A percentile compares a stretch with the other conserved stretches of the same genome.
phyloP scores from a whole-genome alignment of 371 early-diverging fungal genomes.

The Mucor irregularis region DNA sequence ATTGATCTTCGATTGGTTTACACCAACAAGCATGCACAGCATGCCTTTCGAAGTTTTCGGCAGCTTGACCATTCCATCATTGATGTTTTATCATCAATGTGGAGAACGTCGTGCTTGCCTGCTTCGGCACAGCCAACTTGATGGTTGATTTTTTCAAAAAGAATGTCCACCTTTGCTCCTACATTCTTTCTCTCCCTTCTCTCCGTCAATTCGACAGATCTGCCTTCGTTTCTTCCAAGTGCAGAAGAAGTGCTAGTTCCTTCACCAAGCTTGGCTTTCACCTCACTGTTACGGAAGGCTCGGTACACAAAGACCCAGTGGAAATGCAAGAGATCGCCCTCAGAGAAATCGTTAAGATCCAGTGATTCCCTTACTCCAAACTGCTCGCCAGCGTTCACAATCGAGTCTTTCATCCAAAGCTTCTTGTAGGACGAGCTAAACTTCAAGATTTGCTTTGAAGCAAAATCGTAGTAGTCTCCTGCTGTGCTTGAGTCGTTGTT shows the following conservation, averaged over 20 bases:
- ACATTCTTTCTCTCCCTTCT: constrained; percentile 14
- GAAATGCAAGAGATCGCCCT: constrained; percentile 12
- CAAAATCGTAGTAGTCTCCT: constrained; percentile 11
- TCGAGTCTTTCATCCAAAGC: constrained; percentile 1
- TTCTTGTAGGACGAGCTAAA: constrained; percentile 2
- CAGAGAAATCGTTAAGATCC: constrained; percentile 9
- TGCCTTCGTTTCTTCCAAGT: constrained; percentile 12
- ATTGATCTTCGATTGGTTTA: constrained; percentile 5
- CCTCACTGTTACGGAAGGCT: constrained; percentile 1
- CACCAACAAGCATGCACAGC: constrained; percentile 2
- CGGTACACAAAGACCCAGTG: constrained; percentile 10
- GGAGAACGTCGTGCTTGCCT: constrained; percentile 14
- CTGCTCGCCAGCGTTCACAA: background rate
- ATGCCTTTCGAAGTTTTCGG: constrained; percentile 16
- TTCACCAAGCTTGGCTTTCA: constrained; percentile 13
- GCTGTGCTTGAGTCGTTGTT: constrained; percentile 4
- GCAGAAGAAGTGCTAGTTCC: constrained; percentile 6
- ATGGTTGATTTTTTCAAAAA: constrained; percentile 6
- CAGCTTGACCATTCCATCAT: constrained; percentile 15
- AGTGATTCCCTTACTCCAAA: constrained; percentile 6
- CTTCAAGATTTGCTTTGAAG: constrained; percentile 5
- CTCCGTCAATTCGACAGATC: constrained; percentile 9
- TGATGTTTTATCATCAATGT: constrained; percentile 16
- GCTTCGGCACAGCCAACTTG: constrained; percentile 16
- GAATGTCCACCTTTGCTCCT: constrained; percentile 16